A percentile compares a stretch with the other conserved stretches of the same genome.
Evolutionary conservation across 1,139 yeast genomes (phyloP).

Genomic region (Barnettozyma hawaiiensis): DNA sequence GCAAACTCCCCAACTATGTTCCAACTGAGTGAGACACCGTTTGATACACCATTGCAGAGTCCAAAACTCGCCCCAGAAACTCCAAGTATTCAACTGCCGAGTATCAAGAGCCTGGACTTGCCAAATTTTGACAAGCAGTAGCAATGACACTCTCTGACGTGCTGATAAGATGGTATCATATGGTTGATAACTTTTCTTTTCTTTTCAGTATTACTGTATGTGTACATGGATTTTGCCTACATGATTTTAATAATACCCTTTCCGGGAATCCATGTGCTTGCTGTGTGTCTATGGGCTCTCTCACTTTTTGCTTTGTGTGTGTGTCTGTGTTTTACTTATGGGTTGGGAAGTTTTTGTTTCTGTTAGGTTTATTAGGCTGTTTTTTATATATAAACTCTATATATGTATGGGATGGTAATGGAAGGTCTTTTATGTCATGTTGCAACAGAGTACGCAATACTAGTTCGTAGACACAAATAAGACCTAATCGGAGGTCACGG

Average conservation of each 20-base stretch:
- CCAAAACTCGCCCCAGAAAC: slow-evolving; percentile 20
- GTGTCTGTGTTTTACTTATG: not conserved
- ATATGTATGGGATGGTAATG: not conserved
- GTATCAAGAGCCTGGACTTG: slow-evolving; percentile 23
- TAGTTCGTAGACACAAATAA: not conserved
- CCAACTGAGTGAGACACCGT: slow-evolving; percentile 24
- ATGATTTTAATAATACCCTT: not conserved
- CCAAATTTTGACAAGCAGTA: slow-evolving; percentile 17
- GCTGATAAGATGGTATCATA: too few relatives aligned
- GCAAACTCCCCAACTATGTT: slow-evolving; percentile 26
- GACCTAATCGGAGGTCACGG: not conserved
- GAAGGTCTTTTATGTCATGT: not conserved
- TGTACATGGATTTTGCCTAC: not conserved
- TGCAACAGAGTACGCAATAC: not conserved
- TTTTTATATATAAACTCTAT: too few relatives aligned
- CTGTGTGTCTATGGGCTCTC: too few relatives aligned
- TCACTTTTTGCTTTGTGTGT: not conserved
- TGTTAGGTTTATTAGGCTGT: not conserved
- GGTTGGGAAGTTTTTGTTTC: not conserved
- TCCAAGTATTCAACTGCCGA: slow-evolving; percentile 20
- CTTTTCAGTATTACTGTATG: not conserved
- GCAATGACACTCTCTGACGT: not conserved
- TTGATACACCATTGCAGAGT: slow-evolving; percentile 26
- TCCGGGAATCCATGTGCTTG: too few relatives aligned
- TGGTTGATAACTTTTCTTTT: not conserved